phyloP scores from a whole-genome alignment of 2,329 filamentous ascomycete genomes.

The Xylariaceae sp. region DNA sequence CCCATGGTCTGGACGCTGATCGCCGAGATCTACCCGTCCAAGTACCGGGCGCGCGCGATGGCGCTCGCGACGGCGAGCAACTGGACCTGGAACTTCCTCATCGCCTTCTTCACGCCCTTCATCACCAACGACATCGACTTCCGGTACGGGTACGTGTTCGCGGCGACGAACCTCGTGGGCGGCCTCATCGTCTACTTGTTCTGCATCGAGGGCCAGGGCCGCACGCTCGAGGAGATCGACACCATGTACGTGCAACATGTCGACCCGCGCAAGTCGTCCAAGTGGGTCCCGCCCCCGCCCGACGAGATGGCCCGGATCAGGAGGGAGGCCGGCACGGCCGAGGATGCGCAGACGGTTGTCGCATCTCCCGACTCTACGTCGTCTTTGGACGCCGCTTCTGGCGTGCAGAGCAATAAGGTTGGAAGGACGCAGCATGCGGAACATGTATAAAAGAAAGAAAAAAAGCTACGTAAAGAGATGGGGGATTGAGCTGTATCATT shows the following conservation, averaged over 20 bases:
- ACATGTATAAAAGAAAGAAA: background rate
- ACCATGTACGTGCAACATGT: slow-evolving; percentile 67
- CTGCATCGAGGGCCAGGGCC: slow-evolving; percentile 66
- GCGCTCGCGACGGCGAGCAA: slow-evolving; percentile 56
- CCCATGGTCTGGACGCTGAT: slow-evolving; percentile 61
- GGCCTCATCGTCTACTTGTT: slow-evolving; percentile 70
- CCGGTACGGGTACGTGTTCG: slow-evolving; percentile 71
- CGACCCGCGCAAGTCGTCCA: slow-evolving; percentile 55
- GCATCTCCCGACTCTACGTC: background rate
- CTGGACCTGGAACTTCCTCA: slow-evolving; percentile 70
- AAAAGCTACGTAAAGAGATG: too few species aligned
- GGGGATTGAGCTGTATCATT: too few species aligned
- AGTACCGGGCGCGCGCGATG: slow-evolving; percentile 57
- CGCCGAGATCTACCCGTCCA: slow-evolving; percentile 59
- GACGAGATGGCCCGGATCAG: slow-evolving; percentile 40
- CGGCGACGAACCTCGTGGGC: slow-evolving; percentile 61
- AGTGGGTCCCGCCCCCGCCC: slow-evolving; percentile 44
- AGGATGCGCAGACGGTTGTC: slow-evolving; percentile 17
- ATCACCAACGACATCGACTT: slow-evolving; percentile 68
- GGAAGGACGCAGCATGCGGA: too few species aligned
- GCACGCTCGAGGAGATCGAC: slow-evolving; percentile 73
- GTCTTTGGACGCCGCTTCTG: background rate
- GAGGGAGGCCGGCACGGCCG: slow-evolving; percentile 36
- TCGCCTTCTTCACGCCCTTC: slow-evolving; percentile 74
- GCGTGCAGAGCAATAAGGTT: too few species aligned